These are phyloP conservation scores for Clitoria ternatea DNA, from an alignment of 306 rosid genomes.

Conservation along the genomic window DNA sequence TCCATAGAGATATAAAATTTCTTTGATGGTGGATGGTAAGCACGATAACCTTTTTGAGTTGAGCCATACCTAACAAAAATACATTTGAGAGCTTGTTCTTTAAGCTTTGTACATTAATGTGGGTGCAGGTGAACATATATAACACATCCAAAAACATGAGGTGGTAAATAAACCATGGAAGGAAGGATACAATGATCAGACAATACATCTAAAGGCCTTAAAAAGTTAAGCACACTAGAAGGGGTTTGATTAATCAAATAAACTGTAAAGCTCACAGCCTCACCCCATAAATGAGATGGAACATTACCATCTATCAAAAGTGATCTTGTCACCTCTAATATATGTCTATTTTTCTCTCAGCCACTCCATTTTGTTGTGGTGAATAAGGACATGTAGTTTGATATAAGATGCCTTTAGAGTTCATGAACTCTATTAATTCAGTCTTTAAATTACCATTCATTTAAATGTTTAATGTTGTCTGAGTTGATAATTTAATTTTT, in stretches of 20 bases:
- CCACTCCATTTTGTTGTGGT: neutral
- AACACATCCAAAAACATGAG: neutral
- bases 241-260: neutral
- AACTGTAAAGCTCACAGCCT: neutral
- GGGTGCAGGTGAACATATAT: too few species aligned
- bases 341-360: neutral
- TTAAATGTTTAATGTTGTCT: too few species aligned
- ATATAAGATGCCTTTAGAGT: neutral
- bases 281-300: too few species aligned
- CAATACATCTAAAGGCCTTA: neutral
- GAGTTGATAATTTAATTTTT: too few species aligned
- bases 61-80: neutral
- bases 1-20: neutral
- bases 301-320: too few species aligned
- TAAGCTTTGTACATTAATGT: neutral
- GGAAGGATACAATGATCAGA: neutral
- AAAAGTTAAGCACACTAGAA: neutral
- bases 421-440: neutral
- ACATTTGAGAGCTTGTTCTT: neutral
- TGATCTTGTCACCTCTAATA: too few species aligned
- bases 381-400: neutral
- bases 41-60: neutral
- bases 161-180: neutral
- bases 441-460: too few species aligned
- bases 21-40: neutral